Conservation (phyloP, 1,284 basidiomycete genomes). For the Ustilago bromivora region DNA sequence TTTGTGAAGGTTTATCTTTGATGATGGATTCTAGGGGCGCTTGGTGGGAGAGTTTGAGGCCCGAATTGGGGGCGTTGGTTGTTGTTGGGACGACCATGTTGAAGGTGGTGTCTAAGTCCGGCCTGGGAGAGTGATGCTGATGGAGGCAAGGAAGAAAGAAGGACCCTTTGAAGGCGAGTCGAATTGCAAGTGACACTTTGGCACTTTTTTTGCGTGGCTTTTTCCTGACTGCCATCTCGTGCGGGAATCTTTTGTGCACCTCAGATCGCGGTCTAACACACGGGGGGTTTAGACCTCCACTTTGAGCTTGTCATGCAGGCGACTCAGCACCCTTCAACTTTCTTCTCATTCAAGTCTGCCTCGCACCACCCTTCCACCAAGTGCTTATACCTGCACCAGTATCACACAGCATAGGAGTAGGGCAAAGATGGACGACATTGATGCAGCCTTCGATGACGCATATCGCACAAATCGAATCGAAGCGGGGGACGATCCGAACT, state of each 20-base stretch:
- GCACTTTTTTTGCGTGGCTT: conserved; percentile 15
- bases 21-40: conserved; percentile 42
- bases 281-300: conserved; percentile 14
- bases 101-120: background rate
- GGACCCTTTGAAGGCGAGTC: background rate
- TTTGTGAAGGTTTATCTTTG: conserved; percentile 51
- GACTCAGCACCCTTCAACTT: background rate
- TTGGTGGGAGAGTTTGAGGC: conserved; percentile 31
- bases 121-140: background rate
- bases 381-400: background rate
- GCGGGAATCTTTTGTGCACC: conserved; percentile 6
- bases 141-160: background rate
- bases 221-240: conserved; percentile 14
- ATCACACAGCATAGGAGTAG: background rate
- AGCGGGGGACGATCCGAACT: conserved; percentile 43
- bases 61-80: background rate
- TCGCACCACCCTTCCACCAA: background rate
- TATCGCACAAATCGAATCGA: conserved; percentile 45
- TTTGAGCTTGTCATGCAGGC: background rate
- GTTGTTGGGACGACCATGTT: conserved; percentile 5
- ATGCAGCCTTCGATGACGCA: conserved; percentile 56
- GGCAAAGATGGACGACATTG: conserved; percentile 28
- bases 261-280: background rate
- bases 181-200: conserved; percentile 1
- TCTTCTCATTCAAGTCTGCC: background rate